Conservation (phyloP, 2,329 filamentous ascomycete genomes). For the Paracoccidioides brasiliensis region DNA sequence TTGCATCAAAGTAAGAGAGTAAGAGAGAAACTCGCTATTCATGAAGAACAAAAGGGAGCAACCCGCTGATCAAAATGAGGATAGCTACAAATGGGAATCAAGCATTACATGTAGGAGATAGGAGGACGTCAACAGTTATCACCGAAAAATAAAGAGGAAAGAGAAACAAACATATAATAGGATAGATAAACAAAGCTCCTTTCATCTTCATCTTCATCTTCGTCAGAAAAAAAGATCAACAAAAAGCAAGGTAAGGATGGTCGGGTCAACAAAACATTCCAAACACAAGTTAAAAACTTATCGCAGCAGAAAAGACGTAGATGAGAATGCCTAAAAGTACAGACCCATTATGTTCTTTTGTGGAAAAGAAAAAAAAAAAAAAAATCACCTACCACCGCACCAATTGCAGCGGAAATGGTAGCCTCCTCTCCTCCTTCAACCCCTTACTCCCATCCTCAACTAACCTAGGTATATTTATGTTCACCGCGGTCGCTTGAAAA, state of each 20-base stretch:
- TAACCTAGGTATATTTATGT: not conserved
- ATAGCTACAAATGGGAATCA: not conserved
- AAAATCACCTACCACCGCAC: too few relatives aligned
- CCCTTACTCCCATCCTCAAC: too few relatives aligned
- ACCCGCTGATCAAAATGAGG: not conserved
- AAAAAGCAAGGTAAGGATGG: not conserved
- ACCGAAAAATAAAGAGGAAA: not conserved
- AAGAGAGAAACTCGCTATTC: not conserved
- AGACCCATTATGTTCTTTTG: not conserved
- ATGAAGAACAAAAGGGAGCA: not conserved
- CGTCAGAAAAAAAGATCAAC: not conserved
- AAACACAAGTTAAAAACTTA: not conserved
- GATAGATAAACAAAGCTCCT: not conserved
- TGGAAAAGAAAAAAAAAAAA: too few relatives aligned
- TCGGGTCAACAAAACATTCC: not conserved
- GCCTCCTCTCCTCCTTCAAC: too few relatives aligned
- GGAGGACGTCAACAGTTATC: not conserved
- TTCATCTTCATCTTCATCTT: not conserved
- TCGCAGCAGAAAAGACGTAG: not conserved
- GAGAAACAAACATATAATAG: not conserved
- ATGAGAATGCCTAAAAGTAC: constrained; percentile 5
- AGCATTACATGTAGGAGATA: not conserved
- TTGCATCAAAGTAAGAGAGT: too few relatives aligned
- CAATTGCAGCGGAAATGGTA: too few relatives aligned
- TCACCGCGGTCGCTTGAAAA: not conserved